A percentile compares a stretch with the other conserved stretches of the same genome.
Conservation (phyloP, 306 rosid genomes). For the Glycine latifolia region DNA sequence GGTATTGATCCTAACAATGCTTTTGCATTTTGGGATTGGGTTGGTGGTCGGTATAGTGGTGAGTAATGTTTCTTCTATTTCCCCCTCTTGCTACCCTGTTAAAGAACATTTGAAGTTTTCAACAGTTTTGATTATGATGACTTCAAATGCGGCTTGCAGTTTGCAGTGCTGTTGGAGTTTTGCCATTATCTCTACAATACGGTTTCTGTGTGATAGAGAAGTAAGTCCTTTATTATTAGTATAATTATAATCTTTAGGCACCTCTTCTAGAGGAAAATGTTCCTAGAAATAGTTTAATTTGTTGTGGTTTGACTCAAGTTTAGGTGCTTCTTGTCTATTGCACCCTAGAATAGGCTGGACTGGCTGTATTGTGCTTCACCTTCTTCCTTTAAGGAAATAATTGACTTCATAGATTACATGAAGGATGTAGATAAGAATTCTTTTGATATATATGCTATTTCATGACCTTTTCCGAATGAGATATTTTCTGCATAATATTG, state of each 20-base stretch:
- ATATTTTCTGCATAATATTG: background rate
- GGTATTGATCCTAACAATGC: slow-evolving; percentile 95
- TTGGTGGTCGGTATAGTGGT: slow-evolving; percentile 96
- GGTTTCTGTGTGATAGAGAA: slow-evolving; percentile 79
- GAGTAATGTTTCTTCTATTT: slow-evolving; percentile 28
- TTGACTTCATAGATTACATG: slow-evolving; percentile 11
- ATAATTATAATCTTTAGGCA: slow-evolving; percentile 17
- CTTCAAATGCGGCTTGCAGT: slow-evolving; percentile 65
- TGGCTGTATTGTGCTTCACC: slow-evolving; percentile 4
- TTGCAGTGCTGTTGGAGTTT: slow-evolving; percentile 95
- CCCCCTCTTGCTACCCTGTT: background rate
- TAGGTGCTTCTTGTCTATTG: slow-evolving; percentile 4
- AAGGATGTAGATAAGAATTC: slow-evolving; percentile 9
- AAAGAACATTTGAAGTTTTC: background rate
- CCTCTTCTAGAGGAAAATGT: background rate
- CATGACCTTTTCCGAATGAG: background rate
- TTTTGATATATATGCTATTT: slow-evolving; percentile 6
- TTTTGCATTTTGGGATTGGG: slow-evolving; percentile 98
- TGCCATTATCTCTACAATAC: slow-evolving; percentile 87
- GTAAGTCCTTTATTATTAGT: slow-evolving; percentile 55
- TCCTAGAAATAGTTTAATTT: slow-evolving; percentile 7
- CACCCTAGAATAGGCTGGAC: slow-evolving; percentile 11
- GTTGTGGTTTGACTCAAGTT: slow-evolving; percentile 16
- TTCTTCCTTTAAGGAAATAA: slow-evolving; percentile 16
- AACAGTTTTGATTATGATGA: slow-evolving; percentile 24